A percentile compares a stretch with the other conserved stretches of the same genome.
phyloP scores from a whole-genome alignment of 2,329 filamentous ascomycete species.

The Fusarium sacchari region DNA sequence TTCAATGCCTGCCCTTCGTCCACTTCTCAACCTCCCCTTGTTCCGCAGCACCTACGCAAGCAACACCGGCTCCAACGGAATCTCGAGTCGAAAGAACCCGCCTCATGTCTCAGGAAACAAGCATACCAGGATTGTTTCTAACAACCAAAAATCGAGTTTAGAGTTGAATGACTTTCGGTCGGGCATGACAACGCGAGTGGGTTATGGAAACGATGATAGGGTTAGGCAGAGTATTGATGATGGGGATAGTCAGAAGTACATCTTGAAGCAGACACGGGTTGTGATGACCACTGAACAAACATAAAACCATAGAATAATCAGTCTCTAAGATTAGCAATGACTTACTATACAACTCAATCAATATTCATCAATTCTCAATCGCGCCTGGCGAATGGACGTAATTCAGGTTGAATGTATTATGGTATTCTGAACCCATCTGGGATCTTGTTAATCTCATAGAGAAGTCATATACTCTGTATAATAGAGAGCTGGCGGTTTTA shows the following conservation, averaged over 20 bases:
- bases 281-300: background rate
- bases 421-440: too few species aligned
- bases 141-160: background rate
- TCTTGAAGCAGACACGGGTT: constrained; percentile 37
- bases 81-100: constrained; percentile 3
- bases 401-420: too few species aligned
- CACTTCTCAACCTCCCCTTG: constrained; percentile 30
- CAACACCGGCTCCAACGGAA: background rate
- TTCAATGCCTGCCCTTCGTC: constrained; percentile 36
- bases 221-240: constrained; percentile 29
- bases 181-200: background rate
- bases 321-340: background rate
- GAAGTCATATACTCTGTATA: too few species aligned
- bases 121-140: background rate
- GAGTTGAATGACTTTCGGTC: constrained; percentile 10
- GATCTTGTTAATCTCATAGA: too few species aligned
- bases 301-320: background rate
- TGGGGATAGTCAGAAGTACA: constrained; percentile 37
- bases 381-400: background rate
- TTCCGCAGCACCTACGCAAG: constrained; percentile 25
- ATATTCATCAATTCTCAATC: too few species aligned
- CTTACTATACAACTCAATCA: background rate
- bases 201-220: constrained; percentile 1
- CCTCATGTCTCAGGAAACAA: background rate
- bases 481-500: background rate